Percentiles rank a stretch among this genome's conserved stretches.
Evolutionary conservation across 805 yeast species (phyloP).

Genomic region (Kodamaea hsintzibuensis): DNA sequence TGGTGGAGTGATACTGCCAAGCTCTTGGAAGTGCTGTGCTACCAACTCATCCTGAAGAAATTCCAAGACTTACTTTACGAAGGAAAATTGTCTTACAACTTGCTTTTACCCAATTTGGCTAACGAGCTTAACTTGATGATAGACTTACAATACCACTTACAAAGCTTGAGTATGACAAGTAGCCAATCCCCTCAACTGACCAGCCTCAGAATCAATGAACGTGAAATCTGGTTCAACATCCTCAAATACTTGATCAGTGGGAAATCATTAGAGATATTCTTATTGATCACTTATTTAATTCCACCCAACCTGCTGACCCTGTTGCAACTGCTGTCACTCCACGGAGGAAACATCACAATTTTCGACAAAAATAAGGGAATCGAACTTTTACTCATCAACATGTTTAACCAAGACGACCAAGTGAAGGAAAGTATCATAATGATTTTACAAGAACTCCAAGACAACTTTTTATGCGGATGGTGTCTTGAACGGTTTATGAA

Average conservation of each 20-base stretch:
- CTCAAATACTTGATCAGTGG: constrained; percentile 44
- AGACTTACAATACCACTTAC: constrained; percentile 44
- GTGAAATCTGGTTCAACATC: constrained; percentile 44
- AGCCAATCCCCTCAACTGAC: constrained; percentile 10
- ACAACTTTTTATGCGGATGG: constrained; percentile 47
- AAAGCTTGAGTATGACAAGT: constrained; percentile 29
- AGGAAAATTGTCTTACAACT: constrained; percentile 32
- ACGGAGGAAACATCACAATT: constrained; percentile 41
- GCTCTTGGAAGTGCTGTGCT: constrained; percentile 41
- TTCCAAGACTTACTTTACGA: constrained; percentile 35
- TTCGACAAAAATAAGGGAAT: constrained; percentile 48
- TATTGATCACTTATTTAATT: constrained; percentile 40
- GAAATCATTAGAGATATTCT: constrained; percentile 39
- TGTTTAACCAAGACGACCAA: constrained; percentile 43
- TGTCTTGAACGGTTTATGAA: constrained; percentile 38
- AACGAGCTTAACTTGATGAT: constrained; percentile 45
- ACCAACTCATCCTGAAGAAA: constrained; percentile 36
- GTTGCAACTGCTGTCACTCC: constrained; percentile 36
- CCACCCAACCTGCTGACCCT: constrained; percentile 43
- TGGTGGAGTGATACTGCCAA: constrained; percentile 45
- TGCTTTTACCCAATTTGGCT: constrained; percentile 35
- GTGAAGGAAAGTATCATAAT: constrained; percentile 40
- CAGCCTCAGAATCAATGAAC: constrained; percentile 18
- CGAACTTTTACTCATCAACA: constrained; percentile 40
- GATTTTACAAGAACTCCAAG: constrained; percentile 45